These are phyloP conservation scores for Calonectria fujianensis DNA, from an alignment of 2,329 filamentous ascomycete species.

Conservation along the genomic window DNA sequence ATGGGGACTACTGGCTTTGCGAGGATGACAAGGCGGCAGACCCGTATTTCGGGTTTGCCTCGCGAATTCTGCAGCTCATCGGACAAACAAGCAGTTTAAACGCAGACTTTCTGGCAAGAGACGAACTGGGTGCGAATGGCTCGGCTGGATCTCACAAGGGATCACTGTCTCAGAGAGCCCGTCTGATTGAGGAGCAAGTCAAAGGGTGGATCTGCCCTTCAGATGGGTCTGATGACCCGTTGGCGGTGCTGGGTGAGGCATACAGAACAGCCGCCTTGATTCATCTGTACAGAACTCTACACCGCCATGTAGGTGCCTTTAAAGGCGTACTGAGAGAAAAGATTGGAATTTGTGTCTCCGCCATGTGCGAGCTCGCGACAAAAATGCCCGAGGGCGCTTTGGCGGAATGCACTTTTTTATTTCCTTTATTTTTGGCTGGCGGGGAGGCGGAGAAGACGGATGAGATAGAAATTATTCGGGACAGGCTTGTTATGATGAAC, in stretches of 20 bases:
- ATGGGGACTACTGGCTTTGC: conserved; percentile 28
- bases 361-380: conserved; percentile 17
- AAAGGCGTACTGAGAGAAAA: not conserved
- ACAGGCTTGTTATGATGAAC: conserved; percentile 20
- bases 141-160: no score
- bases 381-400: conserved; percentile 36
- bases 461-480: conserved; percentile 31
- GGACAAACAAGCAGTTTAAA: conserved; percentile 26
- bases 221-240: conserved; percentile 12
- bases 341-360: conserved; percentile 20
- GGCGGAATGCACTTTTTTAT: conserved; percentile 42
- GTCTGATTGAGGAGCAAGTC: conserved; percentile 6
- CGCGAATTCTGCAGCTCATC: conserved; percentile 19
- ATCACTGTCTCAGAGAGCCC: conserved; percentile 24
- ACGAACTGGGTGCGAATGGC: not conserved
- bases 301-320: conserved; percentile 4
- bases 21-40: conserved; percentile 28
- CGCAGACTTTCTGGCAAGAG: conserved; percentile 24
- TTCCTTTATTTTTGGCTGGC: conserved; percentile 44
- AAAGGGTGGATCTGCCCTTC: conserved; percentile 22
- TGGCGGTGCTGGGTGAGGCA: conserved; percentile 37
- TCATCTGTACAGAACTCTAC: conserved; percentile 37
- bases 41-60: conserved; percentile 37
- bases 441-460: conserved; percentile 39
- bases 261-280: conserved; percentile 43